A percentile compares a stretch with the other conserved stretches of the same genome.
Conservation (phyloP, 305 asterid species). For the Ilex paraguariensis region DNA sequence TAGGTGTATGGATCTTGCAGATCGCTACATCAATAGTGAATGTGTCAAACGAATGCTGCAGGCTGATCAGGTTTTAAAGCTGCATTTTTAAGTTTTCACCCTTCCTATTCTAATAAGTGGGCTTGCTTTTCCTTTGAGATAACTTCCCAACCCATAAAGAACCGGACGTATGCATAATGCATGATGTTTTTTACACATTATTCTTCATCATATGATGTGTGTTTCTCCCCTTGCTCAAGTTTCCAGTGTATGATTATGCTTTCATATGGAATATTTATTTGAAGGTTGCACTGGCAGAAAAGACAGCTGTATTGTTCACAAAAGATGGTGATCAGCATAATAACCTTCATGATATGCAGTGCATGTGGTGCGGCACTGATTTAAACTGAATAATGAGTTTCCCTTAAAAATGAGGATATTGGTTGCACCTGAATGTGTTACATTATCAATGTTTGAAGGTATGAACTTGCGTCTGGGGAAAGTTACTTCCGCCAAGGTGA, state of each 20-base stretch:
- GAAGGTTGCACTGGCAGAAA: conserved; percentile 87
- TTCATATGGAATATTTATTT: conserved; percentile 18
- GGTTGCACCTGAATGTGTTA: conserved; percentile 8
- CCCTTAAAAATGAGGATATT: not conserved
- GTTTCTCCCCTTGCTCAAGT: no score
- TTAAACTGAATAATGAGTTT: not conserved
- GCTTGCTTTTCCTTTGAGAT: no score
- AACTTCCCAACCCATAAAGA: no score
- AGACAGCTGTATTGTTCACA: conserved; percentile 90
- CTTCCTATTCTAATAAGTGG: no score
- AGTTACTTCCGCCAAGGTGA: conserved; percentile 88
- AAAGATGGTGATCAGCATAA: conserved; percentile 99
- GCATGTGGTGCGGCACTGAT: conserved; percentile 83
- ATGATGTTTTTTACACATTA: no score
- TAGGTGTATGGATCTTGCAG: conserved; percentile 98
- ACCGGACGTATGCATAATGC: no score
- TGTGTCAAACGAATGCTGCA: conserved; percentile 98
- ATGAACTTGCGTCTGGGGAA: conserved; percentile 95
- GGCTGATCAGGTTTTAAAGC: conserved; percentile 77
- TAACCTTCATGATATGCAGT: conserved; percentile 97
- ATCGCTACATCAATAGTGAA: conserved; percentile 91
- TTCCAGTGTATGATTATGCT: conserved; percentile 11
- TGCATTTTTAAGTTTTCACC: not conserved
- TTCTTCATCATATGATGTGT: no score
- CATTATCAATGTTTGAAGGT: conserved; percentile 43